Evolutionary conservation across 2,329 filamentous ascomycete species (phyloP).

Genomic region (Colletotrichum tropicicola): DNA sequence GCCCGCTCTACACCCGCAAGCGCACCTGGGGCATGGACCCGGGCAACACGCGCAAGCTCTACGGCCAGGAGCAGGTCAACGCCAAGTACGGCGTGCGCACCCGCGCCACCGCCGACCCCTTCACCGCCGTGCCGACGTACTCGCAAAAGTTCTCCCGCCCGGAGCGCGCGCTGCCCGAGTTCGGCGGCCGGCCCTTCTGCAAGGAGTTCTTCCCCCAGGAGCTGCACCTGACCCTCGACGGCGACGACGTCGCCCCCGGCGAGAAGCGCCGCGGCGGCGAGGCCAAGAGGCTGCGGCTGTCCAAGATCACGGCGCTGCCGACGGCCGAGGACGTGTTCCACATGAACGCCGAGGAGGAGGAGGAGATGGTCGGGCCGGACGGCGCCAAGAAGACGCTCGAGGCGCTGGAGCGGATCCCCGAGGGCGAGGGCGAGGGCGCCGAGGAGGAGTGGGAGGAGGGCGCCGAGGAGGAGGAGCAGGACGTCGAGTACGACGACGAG

Average conservation of each 20-base stretch:
- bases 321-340: conserved; percentile 62
- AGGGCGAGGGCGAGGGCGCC: conserved; percentile 58
- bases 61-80: conserved; percentile 68
- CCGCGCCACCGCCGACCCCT: conserved; percentile 66
- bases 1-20: conserved; percentile 65
- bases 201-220: conserved; percentile 65
- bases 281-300: conserved; percentile 58
- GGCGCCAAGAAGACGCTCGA: conserved; percentile 50
- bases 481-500: conserved; percentile 64
- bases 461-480: conserved; percentile 54
- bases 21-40: conserved; percentile 44
- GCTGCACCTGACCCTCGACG: conserved; percentile 63
- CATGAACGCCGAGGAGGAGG: conserved; percentile 40
- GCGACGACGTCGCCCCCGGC: conserved; percentile 44
- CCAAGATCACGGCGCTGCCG: conserved; percentile 55
- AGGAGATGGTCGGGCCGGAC: conserved; percentile 35
- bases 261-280: conserved; percentile 37
- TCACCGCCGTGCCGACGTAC: conserved; percentile 67
- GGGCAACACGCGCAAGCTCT: conserved; percentile 50
- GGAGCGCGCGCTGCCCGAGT: conserved; percentile 63
- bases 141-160: conserved; percentile 62
- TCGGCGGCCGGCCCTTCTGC: conserved; percentile 58
- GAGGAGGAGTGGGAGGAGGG: conserved; percentile 59
- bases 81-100: conserved; percentile 62
- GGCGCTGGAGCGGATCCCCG: conserved; percentile 54